These are phyloP conservation scores for Penicillium psychrosexuale DNA, from an alignment of 2,329 filamentous ascomycete species.

Conservation along the genomic window DNA sequence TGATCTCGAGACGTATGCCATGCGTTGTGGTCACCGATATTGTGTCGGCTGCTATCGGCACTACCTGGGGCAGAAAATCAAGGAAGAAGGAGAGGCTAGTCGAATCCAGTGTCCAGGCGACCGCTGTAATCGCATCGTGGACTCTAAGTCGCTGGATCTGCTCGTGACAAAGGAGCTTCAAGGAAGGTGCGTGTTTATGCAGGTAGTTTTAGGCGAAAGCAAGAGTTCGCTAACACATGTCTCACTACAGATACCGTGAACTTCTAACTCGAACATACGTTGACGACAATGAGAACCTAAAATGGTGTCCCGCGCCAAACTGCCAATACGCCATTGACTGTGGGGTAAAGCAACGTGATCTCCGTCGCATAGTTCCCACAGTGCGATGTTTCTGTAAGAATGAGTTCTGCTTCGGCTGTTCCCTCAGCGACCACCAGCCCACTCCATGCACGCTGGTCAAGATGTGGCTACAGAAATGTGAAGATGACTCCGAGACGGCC, in stretches of 20 bases:
- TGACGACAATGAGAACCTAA: constrained; percentile 90
- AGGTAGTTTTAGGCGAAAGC: neutral
- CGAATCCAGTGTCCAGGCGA: constrained; percentile 91
- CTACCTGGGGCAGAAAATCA: constrained; percentile 89
- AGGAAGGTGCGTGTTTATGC: constrained; percentile 47
- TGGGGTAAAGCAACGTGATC: constrained; percentile 78
- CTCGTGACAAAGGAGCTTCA: constrained; percentile 60
- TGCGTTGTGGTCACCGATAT: constrained; percentile 93
- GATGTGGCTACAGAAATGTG: constrained; percentile 96
- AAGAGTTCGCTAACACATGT: constrained; percentile 11
- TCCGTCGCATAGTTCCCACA: constrained; percentile 81
- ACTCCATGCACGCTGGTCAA: constrained; percentile 89
- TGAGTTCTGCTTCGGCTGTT: constrained; percentile 93
- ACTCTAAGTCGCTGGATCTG: constrained; percentile 80
- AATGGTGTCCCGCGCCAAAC: constrained; percentile 98
- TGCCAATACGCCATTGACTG: constrained; percentile 93
- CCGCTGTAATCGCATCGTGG: constrained; percentile 83
- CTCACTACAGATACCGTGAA: constrained; percentile 66
- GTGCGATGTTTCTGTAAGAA: constrained; percentile 82
- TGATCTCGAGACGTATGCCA: constrained; percentile 77
- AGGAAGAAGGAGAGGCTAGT: constrained; percentile 90
- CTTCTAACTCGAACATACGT: constrained; percentile 92
- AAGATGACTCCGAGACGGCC: constrained; percentile 95
- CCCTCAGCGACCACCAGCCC: constrained; percentile 84
- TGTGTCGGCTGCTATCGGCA: constrained; percentile 90